Conservation (phyloP, 768 basidiomycete genomes). For the Lanmaoa pseudosensibilis region DNA sequence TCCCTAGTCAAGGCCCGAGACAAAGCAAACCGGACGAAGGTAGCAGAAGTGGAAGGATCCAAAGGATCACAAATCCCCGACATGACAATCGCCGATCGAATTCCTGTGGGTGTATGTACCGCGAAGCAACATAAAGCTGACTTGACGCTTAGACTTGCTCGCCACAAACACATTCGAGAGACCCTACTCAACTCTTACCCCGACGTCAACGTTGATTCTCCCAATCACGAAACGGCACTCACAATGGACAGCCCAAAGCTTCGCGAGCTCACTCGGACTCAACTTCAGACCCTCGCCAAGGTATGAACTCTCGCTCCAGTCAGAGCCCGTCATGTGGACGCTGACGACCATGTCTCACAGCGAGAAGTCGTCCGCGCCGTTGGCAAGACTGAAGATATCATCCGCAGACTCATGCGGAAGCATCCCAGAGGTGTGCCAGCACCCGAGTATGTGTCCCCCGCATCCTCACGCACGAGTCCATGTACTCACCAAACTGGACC, state of each 20-base stretch:
- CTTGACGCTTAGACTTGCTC: background rate
- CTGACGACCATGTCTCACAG: slow-evolving; percentile 11
- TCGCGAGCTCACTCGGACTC: slow-evolving; percentile 17
- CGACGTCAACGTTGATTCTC: background rate
- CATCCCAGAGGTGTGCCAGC: slow-evolving; percentile 29
- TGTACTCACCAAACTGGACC: background rate
- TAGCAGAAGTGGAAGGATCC: too few relatives aligned
- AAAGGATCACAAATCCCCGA: background rate
- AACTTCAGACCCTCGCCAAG: slow-evolving; percentile 30
- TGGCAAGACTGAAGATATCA: slow-evolving; percentile 31
- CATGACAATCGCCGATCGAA: background rate
- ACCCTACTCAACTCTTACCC: background rate
- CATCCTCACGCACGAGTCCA: background rate
- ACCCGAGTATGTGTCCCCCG: slow-evolving; percentile 4
- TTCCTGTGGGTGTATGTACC: background rate
- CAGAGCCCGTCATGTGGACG: background rate
- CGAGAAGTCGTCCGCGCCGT: slow-evolving; percentile 27
- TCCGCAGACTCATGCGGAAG: slow-evolving; percentile 25
- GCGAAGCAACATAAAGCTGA: background rate
- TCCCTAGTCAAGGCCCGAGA: too few relatives aligned
- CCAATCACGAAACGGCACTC: background rate
- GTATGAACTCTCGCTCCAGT: slow-evolving; percentile 1
- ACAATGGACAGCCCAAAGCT: slow-evolving; percentile 21
- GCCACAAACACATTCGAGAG: background rate
- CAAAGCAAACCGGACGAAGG: too few relatives aligned